These are phyloP conservation scores for Elaeis guineensis DNA, from an alignment of 176 grass and related monocot species.

Conservation along the genomic window DNA sequence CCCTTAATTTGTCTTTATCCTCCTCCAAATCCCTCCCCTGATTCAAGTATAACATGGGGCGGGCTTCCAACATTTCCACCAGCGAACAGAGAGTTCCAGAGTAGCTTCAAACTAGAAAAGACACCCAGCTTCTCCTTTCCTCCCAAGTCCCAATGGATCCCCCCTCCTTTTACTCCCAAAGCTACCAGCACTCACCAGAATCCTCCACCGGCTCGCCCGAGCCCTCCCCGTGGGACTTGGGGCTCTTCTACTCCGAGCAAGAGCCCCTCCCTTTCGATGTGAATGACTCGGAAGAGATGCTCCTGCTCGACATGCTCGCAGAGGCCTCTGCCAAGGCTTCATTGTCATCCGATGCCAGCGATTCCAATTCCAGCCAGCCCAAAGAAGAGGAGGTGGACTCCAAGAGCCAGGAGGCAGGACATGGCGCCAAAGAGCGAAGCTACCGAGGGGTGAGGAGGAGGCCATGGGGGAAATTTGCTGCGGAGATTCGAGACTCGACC, in stretches of 20 bases:
- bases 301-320: conserved; percentile 30
- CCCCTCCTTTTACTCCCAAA: neutral
- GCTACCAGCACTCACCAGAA: neutral
- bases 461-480: conserved; percentile 24
- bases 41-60: conserved; percentile 14
- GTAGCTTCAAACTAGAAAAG: neutral
- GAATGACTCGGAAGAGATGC: conserved; percentile 34
- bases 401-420: neutral
- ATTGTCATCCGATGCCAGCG: neutral
- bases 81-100: no score
- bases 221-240: neutral
- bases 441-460: conserved; percentile 58
- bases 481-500: conserved; percentile 9
- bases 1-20: no score
- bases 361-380: neutral
- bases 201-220: neutral
- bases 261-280: conserved; percentile 24
- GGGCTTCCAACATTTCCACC: neutral
- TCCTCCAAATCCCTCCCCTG: neutral
- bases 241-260: neutral
- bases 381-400: conserved; percentile 6
- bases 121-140: no score
- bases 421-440: neutral
- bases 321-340: conserved; percentile 1
- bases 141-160: conserved; percentile 18